Evolutionary conservation across 176 grass and related monocot genomes (phyloP).

Genomic region (Zea luxurians): DNA sequence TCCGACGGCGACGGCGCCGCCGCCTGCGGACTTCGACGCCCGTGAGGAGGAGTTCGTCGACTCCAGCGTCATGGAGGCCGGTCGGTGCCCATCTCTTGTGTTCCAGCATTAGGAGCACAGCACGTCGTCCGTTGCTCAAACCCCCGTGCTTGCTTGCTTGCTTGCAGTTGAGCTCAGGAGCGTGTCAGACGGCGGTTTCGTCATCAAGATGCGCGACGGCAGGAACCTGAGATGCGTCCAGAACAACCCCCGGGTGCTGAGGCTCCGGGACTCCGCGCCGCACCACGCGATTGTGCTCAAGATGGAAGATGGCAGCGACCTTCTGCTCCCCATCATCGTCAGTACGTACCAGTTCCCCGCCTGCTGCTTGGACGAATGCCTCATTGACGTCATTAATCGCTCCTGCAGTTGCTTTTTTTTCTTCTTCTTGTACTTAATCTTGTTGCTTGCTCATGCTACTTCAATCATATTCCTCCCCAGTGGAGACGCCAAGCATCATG

Average conservation of each 20-base stretch:
- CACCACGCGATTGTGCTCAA: slow-evolving; percentile 92
- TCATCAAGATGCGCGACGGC: slow-evolving; percentile 87
- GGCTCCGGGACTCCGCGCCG: slow-evolving; percentile 68
- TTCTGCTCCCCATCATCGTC: slow-evolving; percentile 93
- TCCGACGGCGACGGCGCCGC: slow-evolving; percentile 73
- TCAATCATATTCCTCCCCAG: slow-evolving; percentile 27
- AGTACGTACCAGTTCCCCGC: slow-evolving; percentile 51
- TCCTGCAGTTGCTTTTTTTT: background rate
- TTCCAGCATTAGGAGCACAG: background rate
- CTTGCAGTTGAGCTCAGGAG: slow-evolving; percentile 80
- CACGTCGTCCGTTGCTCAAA: background rate
- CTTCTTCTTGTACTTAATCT: background rate
- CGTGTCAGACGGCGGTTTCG: slow-evolving; percentile 82
- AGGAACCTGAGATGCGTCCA: slow-evolving; percentile 73
- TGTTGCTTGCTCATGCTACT: slow-evolving; percentile 25
- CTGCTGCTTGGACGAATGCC: background rate
- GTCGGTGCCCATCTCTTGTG: slow-evolving; percentile 25
- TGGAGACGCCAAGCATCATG: slow-evolving; percentile 90
- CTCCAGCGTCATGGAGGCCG: slow-evolving; percentile 86
- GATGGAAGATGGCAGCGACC: slow-evolving; percentile 91
- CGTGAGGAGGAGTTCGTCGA: slow-evolving; percentile 89
- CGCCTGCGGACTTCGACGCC: slow-evolving; percentile 67
- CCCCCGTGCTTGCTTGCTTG: background rate
- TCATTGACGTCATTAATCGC: background rate
- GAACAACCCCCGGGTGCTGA: slow-evolving; percentile 71